phyloP scores from a whole-genome alignment of 202 grass and related monocot species.

The Alloteropsis angusta region DNA sequence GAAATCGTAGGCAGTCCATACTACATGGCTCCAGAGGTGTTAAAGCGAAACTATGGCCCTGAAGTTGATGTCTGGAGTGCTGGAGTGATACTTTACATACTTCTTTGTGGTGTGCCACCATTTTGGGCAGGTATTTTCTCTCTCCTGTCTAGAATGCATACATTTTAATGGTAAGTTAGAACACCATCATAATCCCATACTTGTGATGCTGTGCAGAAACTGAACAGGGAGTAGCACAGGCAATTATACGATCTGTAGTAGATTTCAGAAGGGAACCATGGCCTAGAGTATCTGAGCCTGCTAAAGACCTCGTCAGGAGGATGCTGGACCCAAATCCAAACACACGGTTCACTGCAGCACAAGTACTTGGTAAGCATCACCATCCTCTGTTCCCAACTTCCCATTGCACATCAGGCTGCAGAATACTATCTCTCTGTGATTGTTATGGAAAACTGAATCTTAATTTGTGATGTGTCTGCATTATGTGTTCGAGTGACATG shows the following conservation, averaged over 20 bases:
- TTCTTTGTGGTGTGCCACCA: slow-evolving; percentile 58
- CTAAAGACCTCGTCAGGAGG: slow-evolving; percentile 82
- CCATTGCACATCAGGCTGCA: not conserved
- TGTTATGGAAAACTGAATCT: not conserved
- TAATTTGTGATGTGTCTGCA: not conserved
- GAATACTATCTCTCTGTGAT: not conserved
- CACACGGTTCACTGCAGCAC: slow-evolving; percentile 55
- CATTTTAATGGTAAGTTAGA: slow-evolving; percentile 2
- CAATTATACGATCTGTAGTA: slow-evolving; percentile 69
- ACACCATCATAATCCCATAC: slow-evolving; percentile 9
- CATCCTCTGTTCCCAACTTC: not conserved
- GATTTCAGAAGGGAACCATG: slow-evolving; percentile 90
- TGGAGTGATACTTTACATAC: slow-evolving; percentile 73
- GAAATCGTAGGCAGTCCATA: slow-evolving; percentile 66
- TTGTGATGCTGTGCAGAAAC: slow-evolving; percentile 50
- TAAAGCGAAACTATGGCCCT: slow-evolving; percentile 56
- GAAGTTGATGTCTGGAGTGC: slow-evolving; percentile 69
- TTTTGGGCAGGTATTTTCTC: slow-evolving; percentile 61
- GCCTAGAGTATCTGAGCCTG: slow-evolving; percentile 75
- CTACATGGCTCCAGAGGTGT: slow-evolving; percentile 71
- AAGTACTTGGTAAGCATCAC: slow-evolving; percentile 74
- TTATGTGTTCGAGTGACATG: slow-evolving; percentile 3
- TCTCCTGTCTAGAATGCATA: not conserved
- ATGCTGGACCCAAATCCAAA: slow-evolving; percentile 81
- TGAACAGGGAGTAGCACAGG: slow-evolving; percentile 81